Conservation (phyloP, 352 stramenopile genomes). For the Elongisporangium anandrum region DNA sequence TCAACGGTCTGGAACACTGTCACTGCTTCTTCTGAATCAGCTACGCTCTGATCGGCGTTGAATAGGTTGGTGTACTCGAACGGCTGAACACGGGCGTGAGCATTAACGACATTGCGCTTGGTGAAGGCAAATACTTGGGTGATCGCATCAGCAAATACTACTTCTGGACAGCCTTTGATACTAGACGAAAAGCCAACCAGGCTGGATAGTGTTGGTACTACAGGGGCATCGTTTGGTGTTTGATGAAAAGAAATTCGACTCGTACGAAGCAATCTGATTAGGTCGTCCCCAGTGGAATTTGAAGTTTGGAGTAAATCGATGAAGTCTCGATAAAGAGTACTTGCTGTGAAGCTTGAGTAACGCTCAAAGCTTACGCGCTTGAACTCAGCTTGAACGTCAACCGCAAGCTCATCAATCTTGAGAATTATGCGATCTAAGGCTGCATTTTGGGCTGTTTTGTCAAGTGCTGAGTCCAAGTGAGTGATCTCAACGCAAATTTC, state of each 20-base stretch:
- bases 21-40: not conserved
- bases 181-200: not conserved
- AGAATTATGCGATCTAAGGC: conserved; percentile 14
- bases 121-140: conserved; percentile 19
- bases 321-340: conserved; percentile 43
- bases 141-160: conserved; percentile 18
- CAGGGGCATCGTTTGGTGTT: conserved; percentile 17
- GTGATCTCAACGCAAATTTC: conserved; percentile 17
- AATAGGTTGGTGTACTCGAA: conserved; percentile 4
- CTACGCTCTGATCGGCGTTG: not conserved
- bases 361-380: conserved; percentile 38
- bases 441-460: not conserved
- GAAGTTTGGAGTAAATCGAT: conserved; percentile 7
- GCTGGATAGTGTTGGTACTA: not conserved
- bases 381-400: conserved; percentile 38
- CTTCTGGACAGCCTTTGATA: no score
- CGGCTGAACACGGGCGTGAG: not conserved
- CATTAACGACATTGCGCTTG: conserved; percentile 3
- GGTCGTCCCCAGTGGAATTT: conserved; percentile 12
- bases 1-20: conserved; percentile 26
- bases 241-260: conserved; percentile 60
- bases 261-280: conserved; percentile 35
- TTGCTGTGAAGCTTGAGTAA: conserved; percentile 44
- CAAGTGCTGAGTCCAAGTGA: conserved; percentile 1
- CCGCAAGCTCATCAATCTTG: conserved; percentile 30